Base-by-base conservation (phyloP, 2,329 filamentous ascomycete genomes). In the Alternaria metachromatica region DNA sequence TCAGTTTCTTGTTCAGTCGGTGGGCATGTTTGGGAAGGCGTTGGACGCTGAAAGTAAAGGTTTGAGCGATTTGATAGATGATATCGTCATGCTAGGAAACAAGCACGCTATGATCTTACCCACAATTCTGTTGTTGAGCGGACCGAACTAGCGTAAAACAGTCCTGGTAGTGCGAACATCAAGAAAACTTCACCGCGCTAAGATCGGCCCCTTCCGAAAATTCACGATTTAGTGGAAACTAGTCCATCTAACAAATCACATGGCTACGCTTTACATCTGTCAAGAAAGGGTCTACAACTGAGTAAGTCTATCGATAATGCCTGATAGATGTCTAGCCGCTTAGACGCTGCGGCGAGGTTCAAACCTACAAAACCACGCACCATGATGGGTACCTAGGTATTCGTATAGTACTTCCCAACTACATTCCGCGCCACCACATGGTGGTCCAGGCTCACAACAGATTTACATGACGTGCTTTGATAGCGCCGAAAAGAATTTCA, bases 11-110 rank as follows among this genome's bases (percentile, higher is more conserved):
- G 26, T 77, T 76, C 23, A 78, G 75, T 69, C 58, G 78, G 30
- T 80, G 78, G 78, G 78, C 78, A 13, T 78, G 73, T 64, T 54
- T 79, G 48, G 77, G 74, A 43, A 72, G 76, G 56, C 67, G 68
- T 7, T 80, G 78, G 78, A 66, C 62, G 18, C 21, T 78, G 11
- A 74, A 68, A 55, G 72, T 48, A 3, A 72, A 74, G 28, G 61
- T 72, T 6, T 72, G 65, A 26, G 23, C 15, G 5, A 55, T 55
- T 23, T 20, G n/a, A 45, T 26, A 55, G 21, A 55, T 28, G 12
- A n/a, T 15, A n/a, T 33, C 20, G 49, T 41, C 20, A 37, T 41
- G 49, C 30, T 53, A 18, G 4, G 49, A n/a, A 41, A 53, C 13
- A 5, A 53, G 49, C 28, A 53, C 49, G 23, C 15, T 13, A 49